Evolutionary conservation across 495 filamentous ascomycete species (phyloP).

Genomic region (Penicillium riverlandense): DNA sequence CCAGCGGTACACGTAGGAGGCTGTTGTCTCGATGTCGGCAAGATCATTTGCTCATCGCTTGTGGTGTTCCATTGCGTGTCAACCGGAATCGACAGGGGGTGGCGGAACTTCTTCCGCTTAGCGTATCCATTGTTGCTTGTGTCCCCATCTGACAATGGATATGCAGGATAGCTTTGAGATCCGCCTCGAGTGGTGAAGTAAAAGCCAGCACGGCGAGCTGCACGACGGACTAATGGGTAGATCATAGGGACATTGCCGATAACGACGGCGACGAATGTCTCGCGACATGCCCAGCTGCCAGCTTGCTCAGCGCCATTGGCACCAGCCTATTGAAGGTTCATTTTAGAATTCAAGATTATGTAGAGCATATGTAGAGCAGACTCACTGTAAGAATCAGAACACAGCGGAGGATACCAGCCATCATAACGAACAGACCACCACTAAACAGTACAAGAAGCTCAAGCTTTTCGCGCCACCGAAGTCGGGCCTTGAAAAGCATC

Average conservation of each 20-base stretch:
- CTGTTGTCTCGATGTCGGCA: conserved; percentile 20
- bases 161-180: conserved; percentile 14
- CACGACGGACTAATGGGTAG: conserved; percentile 42
- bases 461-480: conserved; percentile 43
- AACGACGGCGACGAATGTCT: conserved; percentile 55
- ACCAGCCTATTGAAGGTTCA: conserved; percentile 21
- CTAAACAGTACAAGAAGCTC: conserved; percentile 51
- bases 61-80: conserved; percentile 32
- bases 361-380: background rate
- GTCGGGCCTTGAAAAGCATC: conserved; percentile 48
- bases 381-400: conserved; percentile 48
- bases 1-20: conserved; percentile 18
- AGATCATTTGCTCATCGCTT: conserved; percentile 35
- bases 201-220: conserved; percentile 23
- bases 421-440: conserved; percentile 53
- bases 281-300: conserved; percentile 56
- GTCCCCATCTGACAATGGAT: conserved; percentile 22
- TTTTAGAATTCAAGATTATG: background rate
- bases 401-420: conserved; percentile 52
- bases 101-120: conserved; percentile 27
- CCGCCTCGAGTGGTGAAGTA: conserved; percentile 16
- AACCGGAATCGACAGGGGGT: conserved; percentile 31
- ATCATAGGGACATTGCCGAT: conserved; percentile 57
- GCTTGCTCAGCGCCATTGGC: conserved; percentile 46
- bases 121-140: conserved; percentile 8